Conservation (phyloP, 2,329 filamentous ascomycete species). For the Diaporthe batatas region DNA sequence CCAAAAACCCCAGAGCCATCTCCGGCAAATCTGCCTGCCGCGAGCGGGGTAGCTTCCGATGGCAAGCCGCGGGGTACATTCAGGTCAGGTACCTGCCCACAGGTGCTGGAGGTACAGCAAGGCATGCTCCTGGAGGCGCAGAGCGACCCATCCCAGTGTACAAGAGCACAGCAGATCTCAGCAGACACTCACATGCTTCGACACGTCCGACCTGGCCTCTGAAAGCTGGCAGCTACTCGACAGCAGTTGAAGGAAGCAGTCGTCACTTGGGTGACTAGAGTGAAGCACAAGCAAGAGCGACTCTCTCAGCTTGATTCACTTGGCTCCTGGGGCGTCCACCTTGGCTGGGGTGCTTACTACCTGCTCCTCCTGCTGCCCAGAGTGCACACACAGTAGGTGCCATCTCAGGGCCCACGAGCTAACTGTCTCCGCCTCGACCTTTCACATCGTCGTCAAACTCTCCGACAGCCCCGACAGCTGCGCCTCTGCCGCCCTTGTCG, state of each 20-base stretch:
- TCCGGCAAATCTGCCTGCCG: conserved; percentile 15
- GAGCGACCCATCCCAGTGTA: not conserved
- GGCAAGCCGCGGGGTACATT: not conserved
- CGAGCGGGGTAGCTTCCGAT: not conserved
- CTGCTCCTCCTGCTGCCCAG: not conserved
- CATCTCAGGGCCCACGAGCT: conserved; percentile 11
- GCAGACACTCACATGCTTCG: conserved; percentile 22
- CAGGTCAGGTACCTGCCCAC: conserved; percentile 6
- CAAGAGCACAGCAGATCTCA: not conserved
- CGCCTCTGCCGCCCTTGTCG: not conserved
- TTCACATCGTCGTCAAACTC: conserved; percentile 15
- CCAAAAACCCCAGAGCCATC: not conserved
- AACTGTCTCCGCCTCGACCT: not conserved
- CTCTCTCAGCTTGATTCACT: conserved; percentile 10
- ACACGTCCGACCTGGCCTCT: conserved; percentile 24
- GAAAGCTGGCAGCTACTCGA: conserved; percentile 22
- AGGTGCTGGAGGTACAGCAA: not conserved
- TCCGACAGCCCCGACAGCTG: conserved; percentile 16
- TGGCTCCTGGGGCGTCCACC: not conserved
- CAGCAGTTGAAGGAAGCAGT: not conserved
- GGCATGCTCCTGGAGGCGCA: not conserved
- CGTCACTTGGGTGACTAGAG: not conserved
- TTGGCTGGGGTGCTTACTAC: not conserved
- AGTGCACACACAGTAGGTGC: not conserved
- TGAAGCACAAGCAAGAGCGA: conserved; percentile 16